phyloP scores from a whole-genome alignment of 371 early-diverging fungal species.

The Blakeslea trispora region DNA sequence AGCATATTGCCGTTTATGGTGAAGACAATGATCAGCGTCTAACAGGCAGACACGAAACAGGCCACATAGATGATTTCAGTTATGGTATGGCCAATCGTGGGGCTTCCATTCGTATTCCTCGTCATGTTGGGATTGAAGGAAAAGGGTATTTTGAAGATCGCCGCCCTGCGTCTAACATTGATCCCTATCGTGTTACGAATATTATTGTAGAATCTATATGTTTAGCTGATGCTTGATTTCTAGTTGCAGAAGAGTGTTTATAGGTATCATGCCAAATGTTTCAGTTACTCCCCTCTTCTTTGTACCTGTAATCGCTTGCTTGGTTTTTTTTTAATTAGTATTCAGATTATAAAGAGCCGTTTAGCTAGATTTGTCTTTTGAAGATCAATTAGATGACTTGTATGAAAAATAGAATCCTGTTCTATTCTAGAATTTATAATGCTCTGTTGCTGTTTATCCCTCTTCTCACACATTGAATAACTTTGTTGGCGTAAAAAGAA shows the following conservation, averaged over 20 bases:
- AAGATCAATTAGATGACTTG: no score
- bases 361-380: no score
- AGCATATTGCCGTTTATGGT: constrained; percentile 68
- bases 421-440: no score
- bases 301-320: no score
- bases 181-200: constrained; percentile 63
- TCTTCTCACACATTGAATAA: no score
- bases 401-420: no score
- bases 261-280: no score
- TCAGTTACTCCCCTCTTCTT: no score
- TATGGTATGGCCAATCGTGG: constrained; percentile 69
- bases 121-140: constrained; percentile 61
- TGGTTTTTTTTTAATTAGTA: no score
- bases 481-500: no score
- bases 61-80: constrained; percentile 58
- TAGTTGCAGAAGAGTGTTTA: not conserved
- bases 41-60: constrained; percentile 65
- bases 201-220: constrained; percentile 60
- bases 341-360: no score
- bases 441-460: no score
- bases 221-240: constrained; percentile 8
- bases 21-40: constrained; percentile 65
- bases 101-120: constrained; percentile 69
- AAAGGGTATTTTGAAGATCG: constrained; percentile 66
- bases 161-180: constrained; percentile 67